Percentiles rank a stretch among this genome's conserved stretches.
Evolutionary conservation across 352 stramenopile genomes (phyloP).

Genomic region (Globisporangium cylindrosporum): DNA sequence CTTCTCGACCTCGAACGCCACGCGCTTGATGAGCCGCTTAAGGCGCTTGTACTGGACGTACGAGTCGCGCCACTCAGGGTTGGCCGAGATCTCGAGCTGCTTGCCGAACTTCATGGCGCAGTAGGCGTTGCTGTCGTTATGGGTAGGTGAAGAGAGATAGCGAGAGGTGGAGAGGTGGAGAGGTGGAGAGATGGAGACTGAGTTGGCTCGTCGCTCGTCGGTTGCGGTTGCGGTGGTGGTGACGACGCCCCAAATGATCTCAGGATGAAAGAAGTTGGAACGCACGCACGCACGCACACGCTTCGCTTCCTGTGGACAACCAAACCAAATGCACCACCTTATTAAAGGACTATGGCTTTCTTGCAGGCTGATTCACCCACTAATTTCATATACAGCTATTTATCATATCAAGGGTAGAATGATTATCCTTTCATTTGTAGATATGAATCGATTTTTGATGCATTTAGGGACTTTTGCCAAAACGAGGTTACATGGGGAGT

Average conservation of each 20-base stretch:
- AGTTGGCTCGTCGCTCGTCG: too few relatives aligned
- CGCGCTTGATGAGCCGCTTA: slow-evolving; percentile 89
- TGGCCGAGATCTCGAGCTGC: slow-evolving; percentile 88
- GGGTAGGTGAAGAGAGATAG: not conserved
- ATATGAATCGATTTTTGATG: not conserved
- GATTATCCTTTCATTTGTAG: not conserved
- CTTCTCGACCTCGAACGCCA: slow-evolving; percentile 88
- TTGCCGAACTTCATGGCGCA: slow-evolving; percentile 92
- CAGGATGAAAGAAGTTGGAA: not conserved
- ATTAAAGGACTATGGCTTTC: not conserved
- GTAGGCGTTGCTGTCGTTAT: not conserved
- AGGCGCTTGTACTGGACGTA: slow-evolving; percentile 92
- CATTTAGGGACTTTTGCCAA: not conserved
- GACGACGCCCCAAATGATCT: not conserved
- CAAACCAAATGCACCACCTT: not conserved
- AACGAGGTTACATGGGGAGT: not conserved
- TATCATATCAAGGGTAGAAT: not conserved
- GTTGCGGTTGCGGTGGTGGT: not conserved
- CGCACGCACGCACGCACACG: too few relatives aligned
- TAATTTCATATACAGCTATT: not conserved
- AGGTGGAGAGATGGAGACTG: not conserved
- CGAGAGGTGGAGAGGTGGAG: too few relatives aligned
- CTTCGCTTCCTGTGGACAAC: not conserved
- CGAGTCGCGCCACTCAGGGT: slow-evolving; percentile 85
- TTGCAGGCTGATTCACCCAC: not conserved